These are phyloP conservation scores for Podospora fimiseda DNA, from an alignment of 495 filamentous ascomycete genomes.

Conservation along the genomic window DNA sequence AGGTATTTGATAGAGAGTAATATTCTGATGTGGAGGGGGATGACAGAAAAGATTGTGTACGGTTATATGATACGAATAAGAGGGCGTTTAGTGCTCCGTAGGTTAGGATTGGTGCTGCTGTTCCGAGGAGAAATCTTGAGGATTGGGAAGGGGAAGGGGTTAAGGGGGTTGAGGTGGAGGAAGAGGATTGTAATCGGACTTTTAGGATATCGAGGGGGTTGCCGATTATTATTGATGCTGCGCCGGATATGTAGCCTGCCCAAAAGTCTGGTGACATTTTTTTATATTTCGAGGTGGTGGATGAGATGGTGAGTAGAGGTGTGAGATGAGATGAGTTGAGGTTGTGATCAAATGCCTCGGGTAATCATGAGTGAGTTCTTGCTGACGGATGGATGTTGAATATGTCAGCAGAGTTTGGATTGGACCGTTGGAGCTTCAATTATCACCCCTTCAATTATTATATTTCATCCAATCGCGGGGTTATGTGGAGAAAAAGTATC, in stretches of 20 bases:
- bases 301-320: background rate
- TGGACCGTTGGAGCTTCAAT: too few relatives aligned
- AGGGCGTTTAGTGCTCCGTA: slow-evolving; percentile 87
- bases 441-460: too few relatives aligned
- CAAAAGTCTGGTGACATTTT: slow-evolving; percentile 79
- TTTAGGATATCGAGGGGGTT: slow-evolving; percentile 86
- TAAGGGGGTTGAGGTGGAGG: slow-evolving; percentile 9
- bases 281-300: background rate
- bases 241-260: slow-evolving; percentile 80
- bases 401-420: too few relatives aligned
- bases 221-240: slow-evolving; percentile 74
- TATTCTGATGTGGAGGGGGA: slow-evolving; percentile 12
- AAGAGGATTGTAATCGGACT: slow-evolving; percentile 64
- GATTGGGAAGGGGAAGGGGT: slow-evolving; percentile 4
- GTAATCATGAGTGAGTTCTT: too few relatives aligned
- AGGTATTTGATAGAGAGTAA: slow-evolving; percentile 51
- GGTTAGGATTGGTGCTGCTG: slow-evolving; percentile 73
- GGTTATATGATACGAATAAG: slow-evolving; percentile 81
- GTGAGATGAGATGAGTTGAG: background rate
- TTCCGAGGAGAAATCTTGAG: slow-evolving; percentile 47
- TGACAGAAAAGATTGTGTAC: slow-evolving; percentile 53
- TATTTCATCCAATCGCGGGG: too few relatives aligned
- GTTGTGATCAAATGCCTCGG: too few relatives aligned
- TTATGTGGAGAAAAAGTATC: too few relatives aligned
- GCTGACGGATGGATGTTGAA: too few relatives aligned